phyloP scores from a whole-genome alignment of 2,329 filamentous ascomycete genomes.

The Fusarium musae region DNA sequence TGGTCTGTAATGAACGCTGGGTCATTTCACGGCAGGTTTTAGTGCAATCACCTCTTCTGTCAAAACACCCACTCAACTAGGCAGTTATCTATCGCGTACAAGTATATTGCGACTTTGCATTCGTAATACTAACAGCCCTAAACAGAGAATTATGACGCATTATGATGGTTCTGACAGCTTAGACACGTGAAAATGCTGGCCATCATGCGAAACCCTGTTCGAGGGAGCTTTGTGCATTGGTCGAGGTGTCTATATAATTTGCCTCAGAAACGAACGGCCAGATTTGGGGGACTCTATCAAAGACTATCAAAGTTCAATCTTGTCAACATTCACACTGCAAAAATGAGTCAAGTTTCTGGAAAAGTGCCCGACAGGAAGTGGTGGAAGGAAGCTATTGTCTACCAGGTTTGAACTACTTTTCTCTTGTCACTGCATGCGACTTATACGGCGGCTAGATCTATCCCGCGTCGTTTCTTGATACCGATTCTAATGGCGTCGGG shows the following conservation, averaged over 20 bases:
- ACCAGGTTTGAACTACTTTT: neutral
- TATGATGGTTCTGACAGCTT: neutral
- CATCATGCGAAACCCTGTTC: neutral
- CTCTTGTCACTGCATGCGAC: fast-evolving
- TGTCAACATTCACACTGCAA: neutral
- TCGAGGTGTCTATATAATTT: neutral
- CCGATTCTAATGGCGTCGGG: conserved; percentile 63
- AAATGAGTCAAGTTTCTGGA: neutral
- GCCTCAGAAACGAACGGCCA: neutral
- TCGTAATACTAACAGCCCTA: neutral
- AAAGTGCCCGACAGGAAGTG: neutral
- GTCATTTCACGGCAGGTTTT: neutral
- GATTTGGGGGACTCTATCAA: neutral
- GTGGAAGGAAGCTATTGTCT: conserved; percentile 2
- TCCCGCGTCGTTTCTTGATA: conserved; percentile 65
- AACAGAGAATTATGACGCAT: neutral
- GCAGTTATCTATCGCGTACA: neutral
- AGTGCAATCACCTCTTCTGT: neutral
- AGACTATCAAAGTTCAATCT: neutral
- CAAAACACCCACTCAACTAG: neutral
- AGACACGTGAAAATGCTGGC: neutral
- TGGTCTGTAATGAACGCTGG: neutral
- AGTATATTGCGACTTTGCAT: no score
- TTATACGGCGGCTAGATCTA: conserved; percentile 57
- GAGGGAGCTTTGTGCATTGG: neutral